phyloP scores from a whole-genome alignment of 257 asterid genomes.

The Anisodus tanguticus region DNA sequence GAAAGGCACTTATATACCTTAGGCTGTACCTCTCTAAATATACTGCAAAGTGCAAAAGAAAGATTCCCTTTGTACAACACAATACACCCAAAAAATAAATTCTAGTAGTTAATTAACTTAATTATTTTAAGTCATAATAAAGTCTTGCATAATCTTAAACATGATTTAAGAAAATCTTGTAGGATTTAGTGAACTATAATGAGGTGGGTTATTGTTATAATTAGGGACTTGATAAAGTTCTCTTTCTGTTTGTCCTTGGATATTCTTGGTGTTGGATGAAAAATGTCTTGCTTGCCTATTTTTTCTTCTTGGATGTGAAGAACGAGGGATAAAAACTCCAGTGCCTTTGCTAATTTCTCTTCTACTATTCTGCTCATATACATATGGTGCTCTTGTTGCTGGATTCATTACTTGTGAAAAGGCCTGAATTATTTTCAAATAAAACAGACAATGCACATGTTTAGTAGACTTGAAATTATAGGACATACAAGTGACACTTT shows the following conservation, averaged over 20 bases:
- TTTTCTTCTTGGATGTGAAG: constrained; percentile 56
- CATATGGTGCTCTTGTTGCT: constrained; percentile 44
- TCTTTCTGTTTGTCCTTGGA: constrained; percentile 50
- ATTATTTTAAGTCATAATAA: background rate
- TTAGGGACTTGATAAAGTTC: constrained; percentile 48
- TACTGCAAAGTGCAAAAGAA: constrained; percentile 25
- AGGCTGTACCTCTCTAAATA: constrained; percentile 31
- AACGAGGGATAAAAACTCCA: constrained; percentile 84
- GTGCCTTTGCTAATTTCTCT: constrained; percentile 80
- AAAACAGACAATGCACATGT: background rate
- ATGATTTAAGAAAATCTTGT: constrained; percentile 46
- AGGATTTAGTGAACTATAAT: constrained; percentile 48
- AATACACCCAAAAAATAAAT: constrained; percentile 1
- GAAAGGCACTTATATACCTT: constrained; percentile 38
- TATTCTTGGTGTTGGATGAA: constrained; percentile 47
- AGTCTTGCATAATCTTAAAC: background rate
- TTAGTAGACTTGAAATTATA: background rate
- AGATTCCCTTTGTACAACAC: constrained; percentile 32
- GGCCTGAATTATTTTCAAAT: constrained; percentile 37
- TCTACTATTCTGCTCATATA: constrained; percentile 50
- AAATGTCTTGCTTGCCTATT: constrained; percentile 51
- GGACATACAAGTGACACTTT: background rate
- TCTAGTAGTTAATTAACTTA: background rate
- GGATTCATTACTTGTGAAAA: constrained; percentile 52
- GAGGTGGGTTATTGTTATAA: constrained; percentile 32